These are phyloP conservation scores for Verticillium alfalfae DNA, from an alignment of 2,329 filamentous ascomycete genomes.

Conservation along the genomic window DNA sequence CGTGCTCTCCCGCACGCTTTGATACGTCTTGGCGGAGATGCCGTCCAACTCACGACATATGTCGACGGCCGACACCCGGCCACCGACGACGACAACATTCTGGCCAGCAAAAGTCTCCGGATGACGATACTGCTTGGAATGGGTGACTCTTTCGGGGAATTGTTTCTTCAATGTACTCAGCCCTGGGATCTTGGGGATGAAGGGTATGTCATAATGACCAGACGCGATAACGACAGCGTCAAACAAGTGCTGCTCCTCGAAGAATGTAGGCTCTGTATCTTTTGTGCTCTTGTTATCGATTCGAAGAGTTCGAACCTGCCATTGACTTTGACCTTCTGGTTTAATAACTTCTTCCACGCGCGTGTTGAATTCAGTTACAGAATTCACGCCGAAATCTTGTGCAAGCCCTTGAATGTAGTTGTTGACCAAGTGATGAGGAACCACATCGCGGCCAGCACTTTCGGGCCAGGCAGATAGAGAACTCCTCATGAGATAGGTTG, in stretches of 20 bases:
- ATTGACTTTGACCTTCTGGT: slow-evolving; percentile 28
- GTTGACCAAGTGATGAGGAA: slow-evolving; percentile 49
- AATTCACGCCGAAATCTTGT: slow-evolving; percentile 38
- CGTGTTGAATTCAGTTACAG: slow-evolving; percentile 49
- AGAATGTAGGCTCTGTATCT: slow-evolving; percentile 13
- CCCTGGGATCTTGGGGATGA: slow-evolving; percentile 55
- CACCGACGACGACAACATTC: slow-evolving; percentile 47
- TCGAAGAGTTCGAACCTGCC: slow-evolving; percentile 45
- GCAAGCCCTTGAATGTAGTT: slow-evolving; percentile 59
- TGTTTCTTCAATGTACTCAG: slow-evolving; percentile 49
- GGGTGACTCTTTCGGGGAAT: slow-evolving; percentile 49
- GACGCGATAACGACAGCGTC: slow-evolving; percentile 62
- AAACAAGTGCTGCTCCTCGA: slow-evolving; percentile 35
- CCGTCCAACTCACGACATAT: slow-evolving; percentile 32
- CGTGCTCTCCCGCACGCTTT: slow-evolving; percentile 52
- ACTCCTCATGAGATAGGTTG: slow-evolving; percentile 46
- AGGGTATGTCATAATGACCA: slow-evolving; percentile 62
- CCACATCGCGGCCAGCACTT: slow-evolving; percentile 49
- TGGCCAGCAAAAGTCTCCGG: slow-evolving; percentile 53
- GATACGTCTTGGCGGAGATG: slow-evolving; percentile 31
- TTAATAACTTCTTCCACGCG: slow-evolving; percentile 50
- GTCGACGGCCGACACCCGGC: slow-evolving; percentile 36
- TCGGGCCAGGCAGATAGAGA: slow-evolving; percentile 46
- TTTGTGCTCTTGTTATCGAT: slow-evolving; percentile 21
- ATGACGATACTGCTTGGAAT: slow-evolving; percentile 68